Percentiles rank a stretch among this genome's conserved stretches.
Evolutionary conservation across 352 stramenopile genomes (phyloP).

Genomic region (Globisporangium rhizosaccharum): DNA sequence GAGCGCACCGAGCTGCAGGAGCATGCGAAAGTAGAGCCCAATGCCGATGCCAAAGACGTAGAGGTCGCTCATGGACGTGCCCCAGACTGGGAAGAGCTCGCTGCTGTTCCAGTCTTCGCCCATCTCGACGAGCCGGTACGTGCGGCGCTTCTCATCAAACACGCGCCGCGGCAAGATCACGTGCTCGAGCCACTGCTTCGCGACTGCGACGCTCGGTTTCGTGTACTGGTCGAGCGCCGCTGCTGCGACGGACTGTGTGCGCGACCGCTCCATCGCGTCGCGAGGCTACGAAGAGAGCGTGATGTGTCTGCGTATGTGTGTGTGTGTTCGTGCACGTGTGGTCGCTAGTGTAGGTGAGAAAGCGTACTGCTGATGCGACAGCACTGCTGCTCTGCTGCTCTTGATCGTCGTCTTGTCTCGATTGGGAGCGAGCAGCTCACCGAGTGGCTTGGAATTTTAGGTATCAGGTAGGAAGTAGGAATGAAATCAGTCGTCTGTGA

Average conservation of each 20-base stretch:
- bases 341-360: too few species aligned
- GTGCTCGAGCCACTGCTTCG: slow-evolving; percentile 43
- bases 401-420: too few species aligned
- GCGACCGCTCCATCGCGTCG: slow-evolving; percentile 8
- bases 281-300: background rate
- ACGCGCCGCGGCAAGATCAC: slow-evolving; percentile 55
- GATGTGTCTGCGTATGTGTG: background rate
- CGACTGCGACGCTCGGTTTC: slow-evolving; percentile 33
- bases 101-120: slow-evolving; percentile 44
- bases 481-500: too few species aligned
- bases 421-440: too few species aligned
- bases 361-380: too few species aligned
- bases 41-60: slow-evolving; percentile 72
- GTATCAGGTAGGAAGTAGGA: too few species aligned
- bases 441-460: too few species aligned
- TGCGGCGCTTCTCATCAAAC: slow-evolving; percentile 27
- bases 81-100: slow-evolving; percentile 58
- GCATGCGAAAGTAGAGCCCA: slow-evolving; percentile 73
- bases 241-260: slow-evolving; percentile 4
- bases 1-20: slow-evolving; percentile 46
- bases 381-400: too few species aligned
- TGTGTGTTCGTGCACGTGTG: too few species aligned
- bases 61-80: slow-evolving; percentile 51
- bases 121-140: slow-evolving; percentile 62
- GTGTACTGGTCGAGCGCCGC: slow-evolving; percentile 27